A percentile compares a stretch with the other conserved stretches of the same genome.
Conservation (phyloP, 2,329 filamentous ascomycete genomes). For the Diaporthe amygdali region DNA sequence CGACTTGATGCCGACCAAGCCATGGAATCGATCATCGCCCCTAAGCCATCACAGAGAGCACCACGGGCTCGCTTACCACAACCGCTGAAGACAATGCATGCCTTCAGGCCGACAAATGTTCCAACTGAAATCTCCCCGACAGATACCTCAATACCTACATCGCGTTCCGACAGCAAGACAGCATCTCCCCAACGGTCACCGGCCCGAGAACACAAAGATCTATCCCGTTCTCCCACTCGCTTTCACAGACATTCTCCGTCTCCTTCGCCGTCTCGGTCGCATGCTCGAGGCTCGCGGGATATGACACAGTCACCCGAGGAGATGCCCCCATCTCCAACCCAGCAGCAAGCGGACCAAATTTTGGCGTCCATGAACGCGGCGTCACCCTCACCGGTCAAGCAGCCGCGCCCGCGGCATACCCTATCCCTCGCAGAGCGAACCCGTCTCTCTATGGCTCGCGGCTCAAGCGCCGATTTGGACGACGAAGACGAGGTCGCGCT, state of each 20-base stretch:
- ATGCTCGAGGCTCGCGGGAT: background rate
- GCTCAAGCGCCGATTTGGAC: conserved; percentile 43
- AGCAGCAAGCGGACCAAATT: conserved; percentile 61
- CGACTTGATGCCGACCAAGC: background rate
- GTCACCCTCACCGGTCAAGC: conserved; percentile 63
- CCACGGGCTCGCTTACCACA: conserved; percentile 4
- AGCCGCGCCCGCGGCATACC: conserved; percentile 53
- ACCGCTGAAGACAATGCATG: conserved; percentile 11
- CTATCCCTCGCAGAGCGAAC: conserved; percentile 79
- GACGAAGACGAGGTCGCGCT: conserved; percentile 26
- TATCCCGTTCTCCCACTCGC: background rate
- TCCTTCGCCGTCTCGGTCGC: conserved; percentile 13
- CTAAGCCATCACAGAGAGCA: background rate
- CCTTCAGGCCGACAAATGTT: conserved; percentile 16
- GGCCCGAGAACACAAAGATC: background rate
- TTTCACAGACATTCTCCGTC: background rate
- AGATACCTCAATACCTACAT: background rate
- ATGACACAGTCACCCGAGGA: conserved; percentile 23
- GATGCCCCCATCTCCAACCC: conserved; percentile 43
- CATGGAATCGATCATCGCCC: background rate
- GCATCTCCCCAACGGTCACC: background rate
- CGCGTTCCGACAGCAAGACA: background rate
- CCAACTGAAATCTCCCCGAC: conserved; percentile 14
- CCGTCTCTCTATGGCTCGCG: conserved; percentile 76
- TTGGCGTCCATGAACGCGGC: conserved; percentile 58